Base-by-base conservation (phyloP, 805 yeast species). In the Candida broadrunensis region DNA sequence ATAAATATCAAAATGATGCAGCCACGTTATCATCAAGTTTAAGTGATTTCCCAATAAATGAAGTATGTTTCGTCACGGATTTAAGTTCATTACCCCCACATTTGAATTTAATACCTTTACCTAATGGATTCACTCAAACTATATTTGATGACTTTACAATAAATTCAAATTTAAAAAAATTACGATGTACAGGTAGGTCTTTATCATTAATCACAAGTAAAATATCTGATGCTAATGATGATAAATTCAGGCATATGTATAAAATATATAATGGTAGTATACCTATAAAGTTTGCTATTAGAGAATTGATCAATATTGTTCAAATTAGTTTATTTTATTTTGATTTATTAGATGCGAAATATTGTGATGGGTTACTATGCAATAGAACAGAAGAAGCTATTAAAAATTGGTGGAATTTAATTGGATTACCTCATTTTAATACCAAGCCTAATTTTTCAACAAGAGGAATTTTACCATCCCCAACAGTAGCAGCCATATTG, bases 341-440 rank as follows among this genome's bases (percentile, higher is more conserved):
- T 60, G 85, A 81, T 41, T 61, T 88, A 32, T 69, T 88, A 12
- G 83, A 81, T 37, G 81, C 87, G 0, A 64, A 65, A 24, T 80
- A 75, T 48, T 86, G 87, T 42, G 97, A 93, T 62, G 98, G 99
- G 0, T 65, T 91, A 13, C 64, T 89, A 2, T 91, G 98, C 58
- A 77, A 80, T 42, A 72, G 75, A 42, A 91, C 99, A 0, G 83
- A 83, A 45, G 71, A 63, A 17, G 95, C 95, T 0, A 74, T 88
- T 18, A 52, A 60, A 2, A 69, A 72, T 34, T 91, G 98, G 97
- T 91, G 98, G 97, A 71, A 70, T 27, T 57, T 78, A 26, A 75
- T 84, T 47, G 96, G 96, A 0, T 60, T 68, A 4, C 69, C 72
- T 4, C 78, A 67, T 43, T 70, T 61, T 43, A 68, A 64, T 42